Evolutionary conservation across 169 alveolate species (phyloP).

Genomic region (Cyclospora cayetanensis): DNA sequence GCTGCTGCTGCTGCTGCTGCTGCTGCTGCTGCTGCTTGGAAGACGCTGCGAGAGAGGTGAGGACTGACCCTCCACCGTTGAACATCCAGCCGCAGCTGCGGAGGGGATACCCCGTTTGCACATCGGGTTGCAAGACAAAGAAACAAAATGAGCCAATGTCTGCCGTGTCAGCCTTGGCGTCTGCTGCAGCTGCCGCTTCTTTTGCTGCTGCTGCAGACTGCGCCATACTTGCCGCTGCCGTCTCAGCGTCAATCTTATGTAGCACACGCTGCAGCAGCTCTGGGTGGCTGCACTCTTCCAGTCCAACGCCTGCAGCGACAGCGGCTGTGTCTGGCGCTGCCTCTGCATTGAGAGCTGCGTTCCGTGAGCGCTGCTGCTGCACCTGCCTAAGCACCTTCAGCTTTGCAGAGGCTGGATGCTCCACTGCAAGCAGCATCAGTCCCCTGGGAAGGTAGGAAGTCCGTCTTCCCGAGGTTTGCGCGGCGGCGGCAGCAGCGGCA

Average conservation of each 20-base stretch:
- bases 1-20: slow-evolving; percentile 40
- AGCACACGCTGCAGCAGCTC: slow-evolving; percentile 37
- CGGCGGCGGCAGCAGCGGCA: slow-evolving; percentile 23
- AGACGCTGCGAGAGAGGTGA: not conserved
- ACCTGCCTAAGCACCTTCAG: not conserved
- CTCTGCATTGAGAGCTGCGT: not conserved
- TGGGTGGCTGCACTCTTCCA: slow-evolving; percentile 42
- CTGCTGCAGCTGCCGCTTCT: slow-evolving; percentile 28
- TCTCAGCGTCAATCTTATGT: not conserved
- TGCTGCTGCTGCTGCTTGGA: slow-evolving; percentile 31
- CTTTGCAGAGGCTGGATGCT: slow-evolving; percentile 3
- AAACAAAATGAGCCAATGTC: not conserved
- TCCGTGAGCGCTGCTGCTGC: not conserved
- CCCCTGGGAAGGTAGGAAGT: slow-evolving; percentile 15
- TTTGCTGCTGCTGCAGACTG: not conserved
- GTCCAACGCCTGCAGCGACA: slow-evolving; percentile 13
- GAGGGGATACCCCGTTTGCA: slow-evolving; percentile 18
- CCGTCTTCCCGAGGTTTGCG: not conserved
- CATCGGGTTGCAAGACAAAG: slow-evolving; percentile 20
- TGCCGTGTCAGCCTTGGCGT: not conserved
- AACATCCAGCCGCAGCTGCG: slow-evolving; percentile 58
- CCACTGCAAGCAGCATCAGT: slow-evolving; percentile 41
- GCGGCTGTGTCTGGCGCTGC: slow-evolving; percentile 23
- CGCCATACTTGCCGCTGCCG: slow-evolving; percentile 7
- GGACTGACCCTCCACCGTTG: slow-evolving; percentile 1